These are phyloP conservation scores for Balansia obtecta DNA, from an alignment of 2,329 filamentous ascomycete genomes.

Conservation along the genomic window DNA sequence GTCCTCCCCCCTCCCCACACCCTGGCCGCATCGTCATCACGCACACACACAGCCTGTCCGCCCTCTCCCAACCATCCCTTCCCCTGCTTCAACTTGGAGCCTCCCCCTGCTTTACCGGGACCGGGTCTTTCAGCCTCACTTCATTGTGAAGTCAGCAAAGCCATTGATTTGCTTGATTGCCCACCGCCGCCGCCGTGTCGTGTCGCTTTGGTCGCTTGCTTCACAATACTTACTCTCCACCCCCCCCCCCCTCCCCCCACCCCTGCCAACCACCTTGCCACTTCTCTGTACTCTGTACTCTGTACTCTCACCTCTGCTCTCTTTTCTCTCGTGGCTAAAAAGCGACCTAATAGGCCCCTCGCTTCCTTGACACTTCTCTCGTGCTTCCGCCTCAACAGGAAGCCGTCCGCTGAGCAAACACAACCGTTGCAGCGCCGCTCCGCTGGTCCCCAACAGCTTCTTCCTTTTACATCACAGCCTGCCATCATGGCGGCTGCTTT, in stretches of 20 bases:
- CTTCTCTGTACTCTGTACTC: neutral
- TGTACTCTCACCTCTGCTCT: conserved; percentile 6
- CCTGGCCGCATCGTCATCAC: conserved; percentile 8
- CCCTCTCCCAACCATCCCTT: neutral
- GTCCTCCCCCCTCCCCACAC: too few relatives aligned
- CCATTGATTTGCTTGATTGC: too few relatives aligned
- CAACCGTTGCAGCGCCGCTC: neutral
- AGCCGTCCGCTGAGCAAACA: neutral
- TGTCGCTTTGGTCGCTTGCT: neutral
- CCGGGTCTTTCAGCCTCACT: conserved; percentile 9
- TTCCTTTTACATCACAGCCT: neutral
- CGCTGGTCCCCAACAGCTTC: neutral
- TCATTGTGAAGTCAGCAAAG: neutral
- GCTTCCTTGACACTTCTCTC: neutral
- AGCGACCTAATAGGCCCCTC: too few relatives aligned
- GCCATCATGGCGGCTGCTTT: conserved; percentile 34
- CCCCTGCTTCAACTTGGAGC: neutral
- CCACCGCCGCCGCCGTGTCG: too few relatives aligned
- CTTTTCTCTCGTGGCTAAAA: conserved; percentile 2
- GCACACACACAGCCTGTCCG: neutral
- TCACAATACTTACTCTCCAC: conserved; percentile 7
- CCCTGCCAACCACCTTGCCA: conserved; percentile 1
- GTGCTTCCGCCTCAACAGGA: neutral
- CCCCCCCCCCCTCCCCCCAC: neutral
- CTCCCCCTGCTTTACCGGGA: conserved; percentile 5